These are phyloP conservation scores for Penicillium psychrosexuale DNA, from an alignment of 2,329 filamentous ascomycete species.

Conservation along the genomic window DNA sequence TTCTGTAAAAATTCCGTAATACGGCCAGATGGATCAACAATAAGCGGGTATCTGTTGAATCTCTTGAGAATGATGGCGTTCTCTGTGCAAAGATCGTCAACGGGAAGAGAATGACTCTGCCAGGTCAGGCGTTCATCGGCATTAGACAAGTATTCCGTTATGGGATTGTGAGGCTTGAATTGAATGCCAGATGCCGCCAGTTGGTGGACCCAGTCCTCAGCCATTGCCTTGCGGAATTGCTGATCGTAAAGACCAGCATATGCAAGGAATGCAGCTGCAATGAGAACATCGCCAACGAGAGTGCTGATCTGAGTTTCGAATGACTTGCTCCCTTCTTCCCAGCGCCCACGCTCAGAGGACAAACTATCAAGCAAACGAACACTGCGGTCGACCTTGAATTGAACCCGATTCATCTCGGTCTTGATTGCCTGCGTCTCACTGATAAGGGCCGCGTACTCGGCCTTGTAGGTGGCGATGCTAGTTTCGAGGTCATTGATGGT, in stretches of 20 bases:
- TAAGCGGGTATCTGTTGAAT: constrained; percentile 97
- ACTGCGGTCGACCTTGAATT: constrained; percentile 97
- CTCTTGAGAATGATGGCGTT: constrained; percentile 96
- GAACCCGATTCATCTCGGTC: constrained; percentile 89
- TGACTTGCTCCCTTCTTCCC: constrained; percentile 96
- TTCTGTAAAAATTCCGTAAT: constrained; percentile 94
- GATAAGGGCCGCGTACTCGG: constrained; percentile 90
- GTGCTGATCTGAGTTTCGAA: constrained; percentile 98
- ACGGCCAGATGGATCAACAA: constrained; percentile 94
- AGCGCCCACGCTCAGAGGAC: constrained; percentile 86
- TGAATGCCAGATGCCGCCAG: constrained; percentile 87
- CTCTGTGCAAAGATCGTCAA: constrained; percentile 96
- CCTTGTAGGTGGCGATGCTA: constrained; percentile 93
- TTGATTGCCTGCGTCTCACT: constrained; percentile 98
- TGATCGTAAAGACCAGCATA: constrained; percentile 98
- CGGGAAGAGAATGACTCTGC: constrained; percentile 90
- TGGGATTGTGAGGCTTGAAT: constrained; percentile 88
- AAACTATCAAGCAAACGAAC: constrained; percentile 90
- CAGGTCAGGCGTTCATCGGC: constrained; percentile 92
- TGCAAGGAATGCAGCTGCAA: constrained; percentile 94
- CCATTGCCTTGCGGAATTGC: constrained; percentile 95
- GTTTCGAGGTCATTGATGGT: constrained; percentile 79
- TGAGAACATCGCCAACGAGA: constrained; percentile 88
- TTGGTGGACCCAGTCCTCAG: constrained; percentile 96
- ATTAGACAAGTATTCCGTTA: constrained; percentile 94